Base-by-base conservation (phyloP, 192 early-diverging fungal species). In the Glomus cerebriforme region DNA sequence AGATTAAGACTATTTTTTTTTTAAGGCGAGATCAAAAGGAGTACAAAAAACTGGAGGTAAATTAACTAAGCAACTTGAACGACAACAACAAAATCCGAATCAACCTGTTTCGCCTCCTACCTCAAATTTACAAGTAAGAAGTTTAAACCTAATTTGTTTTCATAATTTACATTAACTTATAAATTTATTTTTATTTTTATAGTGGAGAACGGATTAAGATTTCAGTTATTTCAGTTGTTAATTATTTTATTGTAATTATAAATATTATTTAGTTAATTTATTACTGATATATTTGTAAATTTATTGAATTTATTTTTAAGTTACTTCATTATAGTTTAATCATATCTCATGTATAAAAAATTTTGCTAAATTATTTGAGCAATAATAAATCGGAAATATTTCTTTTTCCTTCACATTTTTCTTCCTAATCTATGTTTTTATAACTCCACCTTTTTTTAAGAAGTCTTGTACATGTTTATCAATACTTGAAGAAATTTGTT, bases 401-500 rank as follows among this genome's bases (percentile, higher is more conserved):
- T 22, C 13, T 49, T 17, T 22, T 22, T 2, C 0, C 15, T 54
- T 54, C 47, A 19, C 15, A 12, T 7, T 54, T 54, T 19, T 17
- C 17, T 54, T 54, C 49, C 49, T 19, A 39, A 43, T 43, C 49
- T 54, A n/a, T n/a, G 15, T 54, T 19, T 0, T 54, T 7, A 54
- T 54, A 54, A 54, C 27, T 29, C 88, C 88, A 47, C 88, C 88
- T 15, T 84, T 67, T 29, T 78, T 68, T 65, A 81, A n/a, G 45
- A 85, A 90, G 4, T 86, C 84, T 22, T 79, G 34, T 29, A 87
- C 84, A 78, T 90, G 83, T 8, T 82, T 79, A 76, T 87, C 87
- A 26, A 91, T 82, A 68, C 90, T 92, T 35, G 81, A 45, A 3
- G 85, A 79, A 19, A 96, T 89, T 54, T 88, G 81, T 9, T 94